These are phyloP conservation scores for Candida maris DNA, from an alignment of 805 yeast genomes.

Conservation along the genomic window DNA sequence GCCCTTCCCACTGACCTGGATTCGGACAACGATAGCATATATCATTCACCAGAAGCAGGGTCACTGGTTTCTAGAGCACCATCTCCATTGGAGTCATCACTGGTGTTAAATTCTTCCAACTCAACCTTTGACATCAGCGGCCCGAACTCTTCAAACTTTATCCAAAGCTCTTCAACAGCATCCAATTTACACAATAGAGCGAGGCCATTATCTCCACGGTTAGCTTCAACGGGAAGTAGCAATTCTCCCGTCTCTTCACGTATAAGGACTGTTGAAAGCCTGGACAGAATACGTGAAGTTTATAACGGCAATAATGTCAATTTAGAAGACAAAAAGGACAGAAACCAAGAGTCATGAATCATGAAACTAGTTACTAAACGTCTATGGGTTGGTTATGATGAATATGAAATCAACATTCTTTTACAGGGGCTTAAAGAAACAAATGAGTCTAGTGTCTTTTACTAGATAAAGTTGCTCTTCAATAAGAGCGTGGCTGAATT, in stretches of 20 bases:
- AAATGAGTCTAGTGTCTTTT: too few species aligned
- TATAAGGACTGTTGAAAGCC: slow-evolving; percentile 16
- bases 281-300: slow-evolving; percentile 37
- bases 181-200: background rate
- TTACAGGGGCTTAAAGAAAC: too few species aligned
- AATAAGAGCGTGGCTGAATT: too few species aligned
- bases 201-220: slow-evolving; percentile 8
- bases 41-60: slow-evolving; percentile 26
- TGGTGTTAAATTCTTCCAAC: slow-evolving; percentile 21
- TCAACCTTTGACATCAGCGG: slow-evolving; percentile 22
- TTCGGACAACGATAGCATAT: slow-evolving; percentile 21
- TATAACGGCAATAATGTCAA: slow-evolving; percentile 57
- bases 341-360: slow-evolving; percentile 21
- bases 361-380: background rate
- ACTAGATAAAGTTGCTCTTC: too few species aligned
- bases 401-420: too few species aligned
- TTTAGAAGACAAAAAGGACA: slow-evolving; percentile 41
- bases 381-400: too few species aligned
- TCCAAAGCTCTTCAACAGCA: slow-evolving; percentile 5
- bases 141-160: slow-evolving; percentile 16
- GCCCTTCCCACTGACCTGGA: slow-evolving; percentile 10
- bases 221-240: slow-evolving; percentile 6
- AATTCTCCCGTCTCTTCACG: slow-evolving; percentile 12
- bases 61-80: slow-evolving; percentile 18
- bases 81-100: slow-evolving; percentile 20